Percentiles rank a stretch among this genome's conserved stretches.
Conservation (phyloP, 2,329 filamentous ascomycete species). For the Ophiostoma tasmaniense region DNA sequence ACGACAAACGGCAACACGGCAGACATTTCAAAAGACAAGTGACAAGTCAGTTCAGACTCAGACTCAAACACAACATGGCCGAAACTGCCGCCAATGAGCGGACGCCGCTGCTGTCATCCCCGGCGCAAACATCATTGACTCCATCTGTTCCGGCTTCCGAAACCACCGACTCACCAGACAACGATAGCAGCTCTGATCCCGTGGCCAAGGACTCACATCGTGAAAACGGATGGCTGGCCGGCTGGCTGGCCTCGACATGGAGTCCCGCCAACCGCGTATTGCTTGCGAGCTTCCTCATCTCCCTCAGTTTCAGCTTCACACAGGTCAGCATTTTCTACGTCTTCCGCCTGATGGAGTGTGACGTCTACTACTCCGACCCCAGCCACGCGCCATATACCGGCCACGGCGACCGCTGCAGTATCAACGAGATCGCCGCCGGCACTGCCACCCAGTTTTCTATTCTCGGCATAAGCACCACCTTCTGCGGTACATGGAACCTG, state of each 20-base stretch:
- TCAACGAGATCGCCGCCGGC: constrained; percentile 53
- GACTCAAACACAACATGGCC: background rate
- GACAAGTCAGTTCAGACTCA: too few species aligned
- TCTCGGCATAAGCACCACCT: constrained; percentile 56
- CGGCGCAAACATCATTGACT: background rate
- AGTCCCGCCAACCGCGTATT: constrained; percentile 38
- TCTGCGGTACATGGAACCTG: constrained; percentile 57
- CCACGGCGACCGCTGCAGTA: constrained; percentile 46
- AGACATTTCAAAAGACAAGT: too few species aligned
- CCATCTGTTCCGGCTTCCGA: background rate
- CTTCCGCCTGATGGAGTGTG: constrained; percentile 64
- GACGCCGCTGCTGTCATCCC: constrained; percentile 17
- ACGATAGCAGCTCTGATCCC: background rate
- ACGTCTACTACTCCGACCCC: constrained; percentile 51
- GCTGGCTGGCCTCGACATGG: constrained; percentile 15
- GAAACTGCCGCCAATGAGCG: constrained; percentile 14
- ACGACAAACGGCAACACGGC: background rate
- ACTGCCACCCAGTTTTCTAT: constrained; percentile 58
- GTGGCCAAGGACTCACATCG: background rate
- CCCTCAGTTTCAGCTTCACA: constrained; percentile 40
- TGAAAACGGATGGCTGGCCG: constrained; percentile 9
- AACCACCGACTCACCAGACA: background rate
- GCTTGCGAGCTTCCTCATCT: constrained; percentile 52
- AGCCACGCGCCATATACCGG: constrained; percentile 43
- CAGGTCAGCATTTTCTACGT: constrained; percentile 50